Evolutionary conservation across 2,329 filamentous ascomycete genomes (phyloP).

Genomic region (Fusarium papillatum): DNA sequence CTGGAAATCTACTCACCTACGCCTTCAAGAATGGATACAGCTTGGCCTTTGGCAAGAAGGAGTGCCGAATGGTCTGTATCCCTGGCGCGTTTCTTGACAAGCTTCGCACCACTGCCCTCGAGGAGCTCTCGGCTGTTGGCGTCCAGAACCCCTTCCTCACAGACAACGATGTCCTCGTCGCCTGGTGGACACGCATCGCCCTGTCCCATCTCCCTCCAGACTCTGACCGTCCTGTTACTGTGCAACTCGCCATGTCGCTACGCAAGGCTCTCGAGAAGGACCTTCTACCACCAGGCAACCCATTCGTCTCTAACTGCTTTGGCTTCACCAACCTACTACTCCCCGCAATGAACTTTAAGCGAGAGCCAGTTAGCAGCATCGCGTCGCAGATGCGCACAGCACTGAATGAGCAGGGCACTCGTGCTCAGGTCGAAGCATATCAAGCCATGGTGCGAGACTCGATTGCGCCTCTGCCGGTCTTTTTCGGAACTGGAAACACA

Average conservation of each 20-base stretch:
- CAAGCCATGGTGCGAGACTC: conserved; percentile 23
- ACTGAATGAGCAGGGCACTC: conserved; percentile 12
- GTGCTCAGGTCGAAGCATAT: conserved; percentile 19
- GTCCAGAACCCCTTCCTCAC: conserved; percentile 15
- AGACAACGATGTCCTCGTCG: conserved; percentile 24
- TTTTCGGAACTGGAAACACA: not conserved
- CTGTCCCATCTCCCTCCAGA: conserved; percentile 3
- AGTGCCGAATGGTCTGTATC: conserved; percentile 28
- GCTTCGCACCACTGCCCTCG: not conserved
- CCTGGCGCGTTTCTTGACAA: not conserved
- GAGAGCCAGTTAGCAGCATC: not conserved
- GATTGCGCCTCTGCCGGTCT: conserved; percentile 1
- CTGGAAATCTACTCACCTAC: not conserved
- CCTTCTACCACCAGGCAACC: not conserved
- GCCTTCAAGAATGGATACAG: conserved; percentile 16
- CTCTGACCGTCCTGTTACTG: not conserved
- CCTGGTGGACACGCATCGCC: conserved; percentile 25
- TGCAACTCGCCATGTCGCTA: not conserved
- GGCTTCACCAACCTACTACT: not conserved
- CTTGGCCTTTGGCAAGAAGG: conserved; percentile 8
- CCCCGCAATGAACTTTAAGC: not conserved
- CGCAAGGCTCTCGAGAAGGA: not conserved
- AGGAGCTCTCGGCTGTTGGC: not conserved
- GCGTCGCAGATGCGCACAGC: not conserved
- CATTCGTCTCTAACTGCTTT: not conserved